These are phyloP conservation scores for Phytophthora pini DNA, from an alignment of 352 stramenopile genomes.

Conservation along the genomic window DNA sequence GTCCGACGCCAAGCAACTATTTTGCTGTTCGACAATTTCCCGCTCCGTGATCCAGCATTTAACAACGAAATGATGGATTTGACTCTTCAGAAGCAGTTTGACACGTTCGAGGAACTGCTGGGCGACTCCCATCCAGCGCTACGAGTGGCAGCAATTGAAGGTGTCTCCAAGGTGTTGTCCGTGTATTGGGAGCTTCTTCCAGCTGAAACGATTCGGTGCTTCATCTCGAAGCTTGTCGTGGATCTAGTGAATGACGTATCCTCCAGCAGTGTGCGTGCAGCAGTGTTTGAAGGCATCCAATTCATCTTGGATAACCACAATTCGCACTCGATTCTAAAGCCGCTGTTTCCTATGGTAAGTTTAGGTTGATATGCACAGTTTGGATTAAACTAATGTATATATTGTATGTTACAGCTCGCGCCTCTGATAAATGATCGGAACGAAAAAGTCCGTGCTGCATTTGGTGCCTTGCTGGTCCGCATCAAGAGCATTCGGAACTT, in stretches of 20 bases:
- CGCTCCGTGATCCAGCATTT: slow-evolving; percentile 76
- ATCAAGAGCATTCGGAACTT: slow-evolving; percentile 90
- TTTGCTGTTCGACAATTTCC: slow-evolving; percentile 88
- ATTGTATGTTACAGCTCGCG: slow-evolving; percentile 50
- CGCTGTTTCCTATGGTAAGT: slow-evolving; percentile 80
- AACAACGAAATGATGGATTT: slow-evolving; percentile 81
- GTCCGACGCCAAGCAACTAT: slow-evolving; percentile 84
- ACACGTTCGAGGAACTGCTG: slow-evolving; percentile 80
- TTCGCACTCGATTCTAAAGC: slow-evolving; percentile 85
- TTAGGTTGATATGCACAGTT: background rate
- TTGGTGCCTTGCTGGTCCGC: slow-evolving; percentile 77
- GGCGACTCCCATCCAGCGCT: slow-evolving; percentile 77
- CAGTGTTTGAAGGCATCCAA: slow-evolving; percentile 84
- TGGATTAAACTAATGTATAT: slow-evolving; percentile 17
- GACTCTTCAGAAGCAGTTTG: slow-evolving; percentile 85
- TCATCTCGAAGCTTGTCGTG: slow-evolving; percentile 82
- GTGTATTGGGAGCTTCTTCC: slow-evolving; percentile 89
- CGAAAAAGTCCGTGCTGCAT: slow-evolving; percentile 82
- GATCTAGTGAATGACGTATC: slow-evolving; percentile 85
- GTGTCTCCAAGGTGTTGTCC: slow-evolving; percentile 81
- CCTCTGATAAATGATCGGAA: slow-evolving; percentile 87
- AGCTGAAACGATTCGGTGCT: slow-evolving; percentile 81
- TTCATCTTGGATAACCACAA: slow-evolving; percentile 91
- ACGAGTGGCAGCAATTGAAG: slow-evolving; percentile 82
- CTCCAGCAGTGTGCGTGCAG: slow-evolving; percentile 77